Evolutionary conservation across 768 basidiomycete genomes (phyloP).

Genomic region (Termitomyces titanicus): DNA sequence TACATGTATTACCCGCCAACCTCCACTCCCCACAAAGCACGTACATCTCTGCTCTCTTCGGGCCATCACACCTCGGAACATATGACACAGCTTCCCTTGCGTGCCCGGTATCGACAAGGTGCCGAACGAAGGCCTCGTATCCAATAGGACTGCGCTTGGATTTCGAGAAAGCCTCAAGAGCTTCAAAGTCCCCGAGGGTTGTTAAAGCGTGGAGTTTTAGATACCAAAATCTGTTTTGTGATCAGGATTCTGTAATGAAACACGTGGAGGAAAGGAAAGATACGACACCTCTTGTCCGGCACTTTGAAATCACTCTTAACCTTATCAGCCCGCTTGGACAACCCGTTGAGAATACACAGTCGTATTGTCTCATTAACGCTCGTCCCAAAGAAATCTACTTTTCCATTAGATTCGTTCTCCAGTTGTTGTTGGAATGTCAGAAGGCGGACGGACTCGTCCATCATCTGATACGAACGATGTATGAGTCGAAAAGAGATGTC

Average conservation of each 20-base stretch:
- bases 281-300: slow-evolving; percentile 79
- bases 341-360: slow-evolving; percentile 69
- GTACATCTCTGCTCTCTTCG: slow-evolving; percentile 81
- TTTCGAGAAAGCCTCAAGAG: slow-evolving; percentile 79
- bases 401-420: slow-evolving; percentile 81
- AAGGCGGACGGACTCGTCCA: slow-evolving; percentile 81
- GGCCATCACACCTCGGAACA: slow-evolving; percentile 81
- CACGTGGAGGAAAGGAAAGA: slow-evolving; percentile 13
- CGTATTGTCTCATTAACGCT: slow-evolving; percentile 88
- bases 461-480: slow-evolving; percentile 56
- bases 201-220: slow-evolving; percentile 83
- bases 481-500: not conserved
- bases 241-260: not conserved
- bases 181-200: slow-evolving; percentile 79
- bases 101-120: slow-evolving; percentile 73
- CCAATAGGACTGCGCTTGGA: slow-evolving; percentile 93
- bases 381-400: slow-evolving; percentile 74
- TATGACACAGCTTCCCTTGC: slow-evolving; percentile 72
- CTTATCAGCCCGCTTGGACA: slow-evolving; percentile 87
- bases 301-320: slow-evolving; percentile 89
- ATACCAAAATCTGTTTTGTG: slow-evolving; percentile 84
- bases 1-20: slow-evolving; percentile 83
- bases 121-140: slow-evolving; percentile 85
- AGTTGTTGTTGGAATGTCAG: slow-evolving; percentile 80
- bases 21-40: slow-evolving; percentile 91